phyloP scores from a whole-genome alignment of 441 rosid genomes.

The Erodium moschatum region DNA sequence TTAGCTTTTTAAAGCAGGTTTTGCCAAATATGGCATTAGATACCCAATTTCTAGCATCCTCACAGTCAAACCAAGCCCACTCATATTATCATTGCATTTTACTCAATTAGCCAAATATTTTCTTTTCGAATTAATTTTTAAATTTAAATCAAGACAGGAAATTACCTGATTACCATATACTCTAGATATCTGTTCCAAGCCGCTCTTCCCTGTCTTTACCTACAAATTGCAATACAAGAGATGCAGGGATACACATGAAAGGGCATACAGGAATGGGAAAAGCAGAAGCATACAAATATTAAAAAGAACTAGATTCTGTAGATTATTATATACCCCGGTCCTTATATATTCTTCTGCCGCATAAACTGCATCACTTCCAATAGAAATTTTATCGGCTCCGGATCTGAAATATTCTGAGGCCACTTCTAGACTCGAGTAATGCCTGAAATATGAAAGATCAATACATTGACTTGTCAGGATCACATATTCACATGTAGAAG shows the following conservation, averaged over 20 bases:
- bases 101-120: background rate
- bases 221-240: constrained; percentile 25
- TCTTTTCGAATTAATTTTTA: background rate
- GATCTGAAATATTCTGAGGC: constrained; percentile 97
- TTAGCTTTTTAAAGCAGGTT: background rate
- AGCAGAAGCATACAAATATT: constrained; percentile 16
- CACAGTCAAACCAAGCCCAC: background rate
- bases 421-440: constrained; percentile 94
- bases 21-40: background rate
- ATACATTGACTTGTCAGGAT: background rate
- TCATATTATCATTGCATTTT: background rate
- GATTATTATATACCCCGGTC: constrained; percentile 52
- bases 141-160: constrained; percentile 7
- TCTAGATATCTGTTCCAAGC: constrained; percentile 88
- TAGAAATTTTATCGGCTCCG: constrained; percentile 91
- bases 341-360: constrained; percentile 79
- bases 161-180: constrained; percentile 93
- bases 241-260: constrained; percentile 8
- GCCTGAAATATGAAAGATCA: constrained; percentile 36
- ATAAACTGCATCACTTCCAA: constrained; percentile 95
- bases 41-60: background rate
- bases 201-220: constrained; percentile 81
- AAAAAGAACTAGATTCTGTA: constrained; percentile 12
- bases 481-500: background rate
- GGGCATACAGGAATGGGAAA: background rate